Evolutionary conservation across 306 rosid genomes (phyloP).

Genomic region (Cucumis hystrix): DNA sequence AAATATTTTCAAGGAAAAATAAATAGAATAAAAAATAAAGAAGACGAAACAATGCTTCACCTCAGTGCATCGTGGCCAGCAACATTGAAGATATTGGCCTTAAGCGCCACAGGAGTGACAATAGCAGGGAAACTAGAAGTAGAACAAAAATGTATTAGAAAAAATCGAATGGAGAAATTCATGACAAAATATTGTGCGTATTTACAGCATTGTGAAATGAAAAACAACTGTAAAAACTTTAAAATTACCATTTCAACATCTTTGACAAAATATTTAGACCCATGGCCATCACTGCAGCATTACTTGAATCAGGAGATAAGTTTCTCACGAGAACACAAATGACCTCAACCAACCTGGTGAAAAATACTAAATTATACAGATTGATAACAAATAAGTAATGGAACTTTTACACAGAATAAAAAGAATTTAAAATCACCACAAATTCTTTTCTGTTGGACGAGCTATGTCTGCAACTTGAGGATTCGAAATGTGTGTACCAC

Average conservation of each 20-base stretch:
- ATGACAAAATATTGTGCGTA: neutral
- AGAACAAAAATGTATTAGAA: slow-evolving; percentile 11
- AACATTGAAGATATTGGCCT: slow-evolving; percentile 54
- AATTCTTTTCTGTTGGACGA: slow-evolving; percentile 36
- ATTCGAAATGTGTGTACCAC: slow-evolving; percentile 31
- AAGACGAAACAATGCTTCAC: slow-evolving; percentile 18
- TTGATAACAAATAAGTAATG: neutral
- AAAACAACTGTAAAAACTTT: slow-evolving; percentile 2
- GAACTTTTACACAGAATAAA: neutral
- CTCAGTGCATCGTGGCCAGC: slow-evolving; percentile 38
- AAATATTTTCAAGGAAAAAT: neutral
- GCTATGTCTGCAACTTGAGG: slow-evolving; percentile 25
- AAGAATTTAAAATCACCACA: slow-evolving; percentile 41
- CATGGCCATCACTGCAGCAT: slow-evolving; percentile 67
- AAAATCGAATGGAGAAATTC: neutral
- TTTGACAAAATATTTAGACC: slow-evolving; percentile 56
- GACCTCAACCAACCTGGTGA: slow-evolving; percentile 64
- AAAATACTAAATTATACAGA: neutral
- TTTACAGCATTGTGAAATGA: neutral
- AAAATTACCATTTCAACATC: slow-evolving; percentile 61
- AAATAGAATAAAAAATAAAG: neutral
- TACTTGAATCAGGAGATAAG: slow-evolving; percentile 39
- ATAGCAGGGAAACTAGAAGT: slow-evolving; percentile 76
- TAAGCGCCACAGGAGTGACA: slow-evolving; percentile 49
- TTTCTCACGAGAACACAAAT: slow-evolving; percentile 59